Evolutionary conservation across 768 basidiomycete genomes (phyloP), one percentile per base, ranked within the genome.

Genomic region (Calocybe gangraenosa): DNA sequence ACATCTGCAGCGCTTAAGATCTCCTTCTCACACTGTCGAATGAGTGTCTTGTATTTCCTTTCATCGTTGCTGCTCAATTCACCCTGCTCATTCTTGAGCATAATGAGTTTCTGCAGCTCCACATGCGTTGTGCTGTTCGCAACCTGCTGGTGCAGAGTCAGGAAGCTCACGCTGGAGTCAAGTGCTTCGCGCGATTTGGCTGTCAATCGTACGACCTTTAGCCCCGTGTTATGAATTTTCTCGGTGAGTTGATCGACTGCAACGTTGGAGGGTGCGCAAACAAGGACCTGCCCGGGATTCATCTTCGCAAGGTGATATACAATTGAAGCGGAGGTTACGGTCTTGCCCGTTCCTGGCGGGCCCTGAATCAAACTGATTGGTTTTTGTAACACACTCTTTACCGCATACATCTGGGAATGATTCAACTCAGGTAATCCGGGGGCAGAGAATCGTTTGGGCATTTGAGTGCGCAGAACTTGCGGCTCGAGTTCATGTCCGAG

Each of bases 361-460:
- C 96, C 96, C 66, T 99, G 96, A 56, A 99, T 99, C 52, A 99
- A 75, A 58, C 91, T 93, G 49, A 99, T 78, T 17, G 96, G 96
- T 67, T 98, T 98, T 65, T 99, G 96, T 10, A 99, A 73, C 6
- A 99, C 95, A 56, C 92, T 94, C 74, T 98, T 99, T 61, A 99
- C 96, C 2, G 96, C 96, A 67, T 92, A 95, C 92, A 99, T 97
- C 64, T 99, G 96, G 17, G 95, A 98, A 60, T 97, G 95, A 59
- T 99, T 99, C 59, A 99, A 82, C 62, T 99, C 96, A 3, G 96
- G 96, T 31, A 99, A 82, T 20, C 92, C 92, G 8, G 94, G 95
- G 0, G 96, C 96, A 2, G 95, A 98, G 63, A 98, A 96, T 30
- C 90, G 83, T 65, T 96, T 95, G 2, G 93, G 92, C 92, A 96